Evolutionary conservation across 106 monocot species (phyloP), one percentile per base, ranked within the genome.

Genomic region (Allium fistulosum): DNA sequence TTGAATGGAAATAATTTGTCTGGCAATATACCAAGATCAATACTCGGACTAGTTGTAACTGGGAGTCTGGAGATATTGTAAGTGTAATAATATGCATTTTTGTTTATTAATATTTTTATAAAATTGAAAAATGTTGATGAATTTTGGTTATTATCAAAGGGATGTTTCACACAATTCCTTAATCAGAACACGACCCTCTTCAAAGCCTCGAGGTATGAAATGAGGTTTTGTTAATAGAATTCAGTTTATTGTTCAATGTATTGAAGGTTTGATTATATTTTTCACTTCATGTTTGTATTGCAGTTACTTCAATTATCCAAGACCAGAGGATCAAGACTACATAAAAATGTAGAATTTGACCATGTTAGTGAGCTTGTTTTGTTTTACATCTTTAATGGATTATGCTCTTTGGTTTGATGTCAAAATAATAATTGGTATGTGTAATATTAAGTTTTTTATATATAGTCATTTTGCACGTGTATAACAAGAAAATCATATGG

Each of bases 31-130:
- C 78, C 78, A 61, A 11, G 10, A 63, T 56, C 65, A 53, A 28
- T 78, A 8, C 72, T 73, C 52, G 37, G 65, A 17, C 78, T 78
- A 67, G 73, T 73, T 52, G 49, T 37, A 15, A 53, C n/a, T 57
- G 78, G 78, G 16, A 73, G 46, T 49, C 48, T 78, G 53, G 45
- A 59, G 18, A 51, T 67, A 26, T 52, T 78, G 78, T 78, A 48
- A 73, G 78, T 10, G 13, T 45, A 16, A 64, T 64, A 22, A 5
- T 37, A 5, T 15, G 49, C 8, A 48, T 64, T 15, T 48, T 48
- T 64, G 13, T 48, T n/a, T 13, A 11, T 64, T 11, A 15, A n/a
- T 48, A 10, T 46, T 64, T 15, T 48, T 13, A n/a, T n/a, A 4
- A 48, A 64, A 48, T 14, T 48, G 4, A 64, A 28, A 48, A 13